Evolutionary conservation across 371 early-diverging fungal species (phyloP).

Genomic region (Dinochytrium kinnereticum): DNA sequence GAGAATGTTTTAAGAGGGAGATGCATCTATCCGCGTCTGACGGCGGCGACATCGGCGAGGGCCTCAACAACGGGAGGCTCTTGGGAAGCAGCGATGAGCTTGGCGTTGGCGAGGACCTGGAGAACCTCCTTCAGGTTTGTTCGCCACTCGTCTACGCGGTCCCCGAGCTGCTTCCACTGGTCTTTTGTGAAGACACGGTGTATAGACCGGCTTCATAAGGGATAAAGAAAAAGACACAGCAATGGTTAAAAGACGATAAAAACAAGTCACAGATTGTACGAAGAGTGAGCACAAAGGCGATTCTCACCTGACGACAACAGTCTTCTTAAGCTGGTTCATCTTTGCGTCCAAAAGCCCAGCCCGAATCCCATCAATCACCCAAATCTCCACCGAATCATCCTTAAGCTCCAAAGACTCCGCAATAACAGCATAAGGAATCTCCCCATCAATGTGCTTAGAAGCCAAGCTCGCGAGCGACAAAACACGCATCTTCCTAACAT

Average conservation of each 20-base stretch:
- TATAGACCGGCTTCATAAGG: slow-evolving; percentile 72
- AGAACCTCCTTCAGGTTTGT: slow-evolving; percentile 77
- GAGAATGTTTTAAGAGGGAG: too few species aligned
- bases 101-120: slow-evolving; percentile 83
- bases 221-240: background rate
- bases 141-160: slow-evolving; percentile 79
- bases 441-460: slow-evolving; percentile 70
- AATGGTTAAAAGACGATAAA: slow-evolving; percentile 5
- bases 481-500: slow-evolving; percentile 80
- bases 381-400: slow-evolving; percentile 87
- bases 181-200: slow-evolving; percentile 81
- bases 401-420: slow-evolving; percentile 75
- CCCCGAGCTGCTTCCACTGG: slow-evolving; percentile 80
- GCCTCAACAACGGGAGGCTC: slow-evolving; percentile 5
- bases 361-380: slow-evolving; percentile 92
- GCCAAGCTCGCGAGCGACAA: slow-evolving; percentile 84
- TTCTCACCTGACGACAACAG: slow-evolving; percentile 58
- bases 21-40: too few species aligned
- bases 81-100: slow-evolving; percentile 60
- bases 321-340: slow-evolving; percentile 87
- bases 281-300: background rate
- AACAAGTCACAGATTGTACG: too few species aligned
- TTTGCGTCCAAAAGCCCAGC: slow-evolving; percentile 93
- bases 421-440: slow-evolving; percentile 75
- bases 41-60: too few species aligned